Conservation (phyloP, 768 basidiomycete species). For the Exidia glandulosa region DNA sequence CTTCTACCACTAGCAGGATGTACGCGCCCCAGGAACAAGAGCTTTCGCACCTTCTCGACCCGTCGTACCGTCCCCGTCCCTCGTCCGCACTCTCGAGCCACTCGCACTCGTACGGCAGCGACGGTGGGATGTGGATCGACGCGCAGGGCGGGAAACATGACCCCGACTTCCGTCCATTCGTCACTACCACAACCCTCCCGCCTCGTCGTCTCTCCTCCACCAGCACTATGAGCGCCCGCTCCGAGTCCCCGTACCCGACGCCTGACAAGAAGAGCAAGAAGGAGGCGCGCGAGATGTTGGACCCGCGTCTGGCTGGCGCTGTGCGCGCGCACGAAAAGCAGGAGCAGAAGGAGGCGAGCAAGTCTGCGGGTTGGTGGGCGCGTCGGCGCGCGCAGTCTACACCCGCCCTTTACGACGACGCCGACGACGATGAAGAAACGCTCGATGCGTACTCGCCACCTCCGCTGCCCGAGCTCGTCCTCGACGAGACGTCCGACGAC, state of each 20-base stretch:
- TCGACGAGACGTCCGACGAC: neutral
- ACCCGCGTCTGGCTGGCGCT: neutral
- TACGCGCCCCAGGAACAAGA: too few species aligned
- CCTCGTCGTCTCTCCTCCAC: neutral
- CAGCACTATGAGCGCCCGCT: neutral
- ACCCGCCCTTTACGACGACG: neutral
- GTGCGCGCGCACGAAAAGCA: neutral
- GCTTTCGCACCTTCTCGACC: neutral
- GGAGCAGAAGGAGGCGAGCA: neutral
- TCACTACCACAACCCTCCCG: neutral
- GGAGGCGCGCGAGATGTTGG: neutral
- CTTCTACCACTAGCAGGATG: too few species aligned
- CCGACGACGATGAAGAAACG: too few species aligned
- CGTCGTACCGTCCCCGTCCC: neutral
- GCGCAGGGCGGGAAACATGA: neutral
- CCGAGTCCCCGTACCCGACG: neutral
- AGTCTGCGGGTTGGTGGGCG: neutral
- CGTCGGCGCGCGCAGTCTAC: neutral
- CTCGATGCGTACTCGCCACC: neutral
- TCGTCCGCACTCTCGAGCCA: neutral
- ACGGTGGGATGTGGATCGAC: neutral
- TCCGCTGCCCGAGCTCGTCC: neutral
- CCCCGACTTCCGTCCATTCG: neutral
- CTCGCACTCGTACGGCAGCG: neutral
- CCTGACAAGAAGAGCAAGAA: neutral